Conservation (phyloP, 495 filamentous ascomycete genomes). For the Extremus antarcticus region DNA sequence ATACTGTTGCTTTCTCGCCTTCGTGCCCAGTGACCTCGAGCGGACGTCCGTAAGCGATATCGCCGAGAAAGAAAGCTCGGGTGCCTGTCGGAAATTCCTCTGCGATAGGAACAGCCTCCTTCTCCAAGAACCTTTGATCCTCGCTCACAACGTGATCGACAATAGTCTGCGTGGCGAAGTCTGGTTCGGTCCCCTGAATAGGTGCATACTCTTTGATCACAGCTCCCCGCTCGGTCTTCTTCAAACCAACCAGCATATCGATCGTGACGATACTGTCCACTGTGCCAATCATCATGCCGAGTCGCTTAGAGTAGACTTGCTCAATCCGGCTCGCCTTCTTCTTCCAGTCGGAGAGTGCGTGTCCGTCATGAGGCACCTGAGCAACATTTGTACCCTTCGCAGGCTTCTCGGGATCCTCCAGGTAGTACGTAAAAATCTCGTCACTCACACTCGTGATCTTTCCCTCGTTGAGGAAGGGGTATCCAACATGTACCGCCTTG, state of each 20-base stretch:
- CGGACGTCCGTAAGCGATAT: conserved; percentile 84
- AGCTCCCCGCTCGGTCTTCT: conserved; percentile 81
- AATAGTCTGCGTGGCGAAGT: conserved; percentile 80
- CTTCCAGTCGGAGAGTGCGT: conserved; percentile 69
- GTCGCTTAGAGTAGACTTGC: conserved; percentile 72
- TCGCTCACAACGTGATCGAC: conserved; percentile 86
- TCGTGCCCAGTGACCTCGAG: conserved; percentile 66
- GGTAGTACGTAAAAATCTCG: conserved; percentile 75
- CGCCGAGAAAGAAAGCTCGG: conserved; percentile 89
- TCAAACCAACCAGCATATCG: conserved; percentile 81
- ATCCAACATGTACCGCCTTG: conserved; percentile 80
- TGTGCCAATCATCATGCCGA: conserved; percentile 75
- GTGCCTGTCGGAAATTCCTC: conserved; percentile 81
- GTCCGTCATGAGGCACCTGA: conserved; percentile 57
- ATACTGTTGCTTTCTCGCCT: conserved; percentile 61
- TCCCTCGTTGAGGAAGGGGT: conserved; percentile 90
- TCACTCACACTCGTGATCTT: conserved; percentile 82
- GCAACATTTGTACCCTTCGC: conserved; percentile 39
- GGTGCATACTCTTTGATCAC: conserved; percentile 86
- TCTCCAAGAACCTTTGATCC: conserved; percentile 87
- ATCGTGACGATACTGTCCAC: conserved; percentile 87
- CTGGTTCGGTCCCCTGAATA: conserved; percentile 80
- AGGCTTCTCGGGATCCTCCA: conserved; percentile 38
- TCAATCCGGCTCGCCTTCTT: conserved; percentile 80
- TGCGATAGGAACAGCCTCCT: conserved; percentile 70